phyloP scores from a whole-genome alignment of 2,329 filamentous ascomycete species.

The Endoconidiophora polonica region DNA sequence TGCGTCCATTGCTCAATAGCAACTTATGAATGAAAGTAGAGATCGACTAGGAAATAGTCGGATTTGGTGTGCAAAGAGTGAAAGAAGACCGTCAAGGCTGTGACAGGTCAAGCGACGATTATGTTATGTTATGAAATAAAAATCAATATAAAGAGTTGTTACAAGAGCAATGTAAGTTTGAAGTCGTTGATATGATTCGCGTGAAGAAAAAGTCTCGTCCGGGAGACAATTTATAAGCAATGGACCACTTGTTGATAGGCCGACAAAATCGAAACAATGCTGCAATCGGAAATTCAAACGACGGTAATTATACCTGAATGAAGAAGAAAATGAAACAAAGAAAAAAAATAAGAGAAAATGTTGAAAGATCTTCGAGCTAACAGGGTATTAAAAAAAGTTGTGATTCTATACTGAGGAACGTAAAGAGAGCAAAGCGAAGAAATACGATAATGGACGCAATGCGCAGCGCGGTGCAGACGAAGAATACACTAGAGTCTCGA shows the following conservation, averaged over 20 bases:
- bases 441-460: neutral
- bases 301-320: too few species aligned
- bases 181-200: neutral
- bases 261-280: neutral
- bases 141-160: constrained; percentile 1
- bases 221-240: constrained; percentile 4
- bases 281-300: neutral
- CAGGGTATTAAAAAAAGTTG: constrained; percentile 3
- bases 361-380: neutral
- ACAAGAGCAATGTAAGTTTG: neutral
- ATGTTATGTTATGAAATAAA: neutral
- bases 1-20: constrained; percentile 59
- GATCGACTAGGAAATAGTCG: constrained; percentile 6
- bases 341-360: neutral
- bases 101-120: neutral
- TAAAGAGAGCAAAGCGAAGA: neutral
- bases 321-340: neutral
- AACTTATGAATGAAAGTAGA: constrained; percentile 11
- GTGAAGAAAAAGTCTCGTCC: constrained; percentile 8
- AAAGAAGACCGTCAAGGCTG: neutral
- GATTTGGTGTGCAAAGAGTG: constrained; percentile 6
- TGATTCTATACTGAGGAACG: constrained; percentile 4
- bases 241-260: too few species aligned
- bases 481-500: constrained; percentile 4
- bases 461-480: constrained; percentile 1